Percentiles rank a stretch among this genome's conserved stretches.
phyloP scores from a whole-genome alignment of 140 eudicot species.

The Ambrosia hybrid region DNA sequence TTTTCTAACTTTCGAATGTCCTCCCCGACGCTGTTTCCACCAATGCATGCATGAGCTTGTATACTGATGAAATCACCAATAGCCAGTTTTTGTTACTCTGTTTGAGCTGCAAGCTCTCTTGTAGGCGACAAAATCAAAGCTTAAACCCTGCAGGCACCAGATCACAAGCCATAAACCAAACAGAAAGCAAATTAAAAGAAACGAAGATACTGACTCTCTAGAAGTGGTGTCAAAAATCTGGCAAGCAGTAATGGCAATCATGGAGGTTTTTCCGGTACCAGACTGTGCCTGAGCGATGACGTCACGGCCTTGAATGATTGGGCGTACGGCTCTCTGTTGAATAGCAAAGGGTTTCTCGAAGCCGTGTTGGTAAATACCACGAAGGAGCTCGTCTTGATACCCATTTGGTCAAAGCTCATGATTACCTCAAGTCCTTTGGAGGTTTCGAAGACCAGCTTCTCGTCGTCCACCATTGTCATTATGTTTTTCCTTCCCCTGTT shows the following conservation, averaged over 20 bases:
- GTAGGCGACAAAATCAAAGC: slow-evolving; percentile 95
- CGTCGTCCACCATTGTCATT: slow-evolving; percentile 58
- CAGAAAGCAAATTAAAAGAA: no score
- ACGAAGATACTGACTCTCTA: slow-evolving; percentile 47
- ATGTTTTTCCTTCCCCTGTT: slow-evolving; percentile 45
- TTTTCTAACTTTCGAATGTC: slow-evolving; percentile 82
- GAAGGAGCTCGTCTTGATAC: slow-evolving; percentile 80
- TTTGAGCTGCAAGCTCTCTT: slow-evolving; percentile 93
- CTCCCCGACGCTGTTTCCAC: slow-evolving; percentile 97
- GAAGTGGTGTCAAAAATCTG: slow-evolving; percentile 82
- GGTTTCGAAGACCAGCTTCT: slow-evolving; percentile 76
- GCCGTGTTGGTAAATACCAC: slow-evolving; percentile 87
- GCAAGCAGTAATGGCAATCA: slow-evolving; percentile 94
- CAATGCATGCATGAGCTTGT: slow-evolving; percentile 96
- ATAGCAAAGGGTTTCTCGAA: slow-evolving; percentile 97
- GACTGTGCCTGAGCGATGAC: slow-evolving; percentile 99
- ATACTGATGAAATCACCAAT: slow-evolving; percentile 78
- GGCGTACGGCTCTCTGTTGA: slow-evolving; percentile 86
- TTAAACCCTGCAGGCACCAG: slow-evolving; percentile 56
- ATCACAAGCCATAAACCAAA: no score
- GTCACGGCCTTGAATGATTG: slow-evolving; percentile 85
- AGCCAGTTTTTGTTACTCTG: slow-evolving; percentile 74
- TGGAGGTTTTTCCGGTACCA: slow-evolving; percentile 95
- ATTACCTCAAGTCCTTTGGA: slow-evolving; percentile 82
- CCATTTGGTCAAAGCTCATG: slow-evolving; percentile 88